Evolutionary conservation across 2,329 filamentous ascomycete genomes (phyloP).

Genomic region (Diaporthe helianthi): DNA sequence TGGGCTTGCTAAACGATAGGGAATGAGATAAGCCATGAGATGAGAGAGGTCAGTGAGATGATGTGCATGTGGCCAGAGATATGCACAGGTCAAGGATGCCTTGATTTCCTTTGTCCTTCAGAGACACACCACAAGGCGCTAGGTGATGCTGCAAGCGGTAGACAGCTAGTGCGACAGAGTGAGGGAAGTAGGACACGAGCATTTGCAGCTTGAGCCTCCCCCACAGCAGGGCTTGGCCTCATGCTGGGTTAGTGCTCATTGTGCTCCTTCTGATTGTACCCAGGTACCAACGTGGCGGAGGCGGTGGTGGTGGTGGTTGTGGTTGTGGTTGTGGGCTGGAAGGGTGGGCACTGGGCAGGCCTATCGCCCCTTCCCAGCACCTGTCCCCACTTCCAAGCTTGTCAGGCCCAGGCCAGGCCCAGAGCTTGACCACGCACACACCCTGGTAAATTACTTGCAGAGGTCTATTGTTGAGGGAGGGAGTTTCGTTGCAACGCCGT

Average conservation of each 20-base stretch:
- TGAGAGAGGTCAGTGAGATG: constrained; percentile 2
- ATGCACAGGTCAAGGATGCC: constrained; percentile 14
- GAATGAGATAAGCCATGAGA: constrained; percentile 8
- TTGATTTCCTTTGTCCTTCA: constrained; percentile 6
- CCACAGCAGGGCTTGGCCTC: constrained; percentile 8
- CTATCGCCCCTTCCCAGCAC: neutral
- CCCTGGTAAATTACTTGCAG: constrained; percentile 24
- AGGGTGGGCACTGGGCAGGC: neutral
- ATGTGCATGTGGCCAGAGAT: constrained; percentile 6
- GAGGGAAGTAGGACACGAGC: constrained; percentile 8
- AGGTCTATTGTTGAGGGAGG: neutral
- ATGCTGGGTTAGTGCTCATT: neutral
- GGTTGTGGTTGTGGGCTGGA: neutral
- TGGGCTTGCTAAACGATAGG: neutral
- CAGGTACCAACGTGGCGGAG: too few species aligned
- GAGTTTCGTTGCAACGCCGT: constrained; percentile 6
- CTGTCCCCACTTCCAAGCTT: constrained; percentile 13
- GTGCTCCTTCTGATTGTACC: neutral
- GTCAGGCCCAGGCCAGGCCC: constrained; percentile 17
- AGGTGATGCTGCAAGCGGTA: constrained; percentile 21
- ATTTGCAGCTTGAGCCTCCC: constrained; percentile 13
- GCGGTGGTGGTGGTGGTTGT: constrained; percentile 10
- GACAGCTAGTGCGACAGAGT: neutral
- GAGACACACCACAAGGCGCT: constrained; percentile 9
- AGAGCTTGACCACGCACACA: constrained; percentile 10